phyloP scores from a whole-genome alignment of 2,329 filamentous ascomycete genomes.

The Lizonia empirigonia region DNA sequence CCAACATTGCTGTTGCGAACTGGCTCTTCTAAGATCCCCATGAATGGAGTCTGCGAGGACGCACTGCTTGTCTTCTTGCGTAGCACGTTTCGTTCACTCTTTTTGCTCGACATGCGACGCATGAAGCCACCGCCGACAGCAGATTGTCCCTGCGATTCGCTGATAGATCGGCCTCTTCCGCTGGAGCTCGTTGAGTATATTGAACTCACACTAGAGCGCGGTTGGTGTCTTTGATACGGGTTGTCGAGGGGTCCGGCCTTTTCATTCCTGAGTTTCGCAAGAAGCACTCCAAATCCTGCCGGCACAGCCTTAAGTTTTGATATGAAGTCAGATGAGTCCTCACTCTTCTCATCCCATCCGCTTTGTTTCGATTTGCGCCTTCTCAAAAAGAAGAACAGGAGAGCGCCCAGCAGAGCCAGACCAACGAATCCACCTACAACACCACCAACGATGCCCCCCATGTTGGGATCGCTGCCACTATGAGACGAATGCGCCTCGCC shows the following conservation, averaged over 20 bases:
- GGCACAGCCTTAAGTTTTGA: slow-evolving; percentile 32
- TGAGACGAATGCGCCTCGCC: slow-evolving; percentile 11
- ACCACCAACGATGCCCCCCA: slow-evolving; percentile 43
- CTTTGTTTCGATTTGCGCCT: slow-evolving; percentile 35
- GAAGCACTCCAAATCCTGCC: slow-evolving; percentile 26
- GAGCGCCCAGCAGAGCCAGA: slow-evolving; percentile 37
- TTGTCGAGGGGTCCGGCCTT: slow-evolving; percentile 35
- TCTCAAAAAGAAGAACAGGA: slow-evolving; percentile 44
- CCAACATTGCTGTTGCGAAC: slow-evolving; percentile 27
- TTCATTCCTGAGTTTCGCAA: slow-evolving; percentile 38
- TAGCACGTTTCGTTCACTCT: slow-evolving; percentile 38
- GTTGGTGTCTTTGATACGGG: slow-evolving; percentile 37
- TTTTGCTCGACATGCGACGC: slow-evolving; percentile 41
- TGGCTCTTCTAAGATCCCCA: slow-evolving; percentile 36
- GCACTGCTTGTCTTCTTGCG: slow-evolving; percentile 40
- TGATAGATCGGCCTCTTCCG: slow-evolving; percentile 35
- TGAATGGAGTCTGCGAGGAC: slow-evolving; percentile 35
- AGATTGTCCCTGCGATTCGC: slow-evolving; percentile 36
- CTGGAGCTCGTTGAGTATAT: slow-evolving; percentile 39
- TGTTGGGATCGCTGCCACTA: slow-evolving; percentile 17
- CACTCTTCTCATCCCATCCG: slow-evolving; percentile 28
- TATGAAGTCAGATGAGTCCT: slow-evolving; percentile 15
- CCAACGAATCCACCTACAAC: slow-evolving; percentile 44
- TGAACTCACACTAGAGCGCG: slow-evolving; percentile 40
- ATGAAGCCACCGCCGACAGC: slow-evolving; percentile 32